Conservation (phyloP, 2,329 filamentous ascomycete genomes). For the Zymoseptoria passerinii region DNA sequence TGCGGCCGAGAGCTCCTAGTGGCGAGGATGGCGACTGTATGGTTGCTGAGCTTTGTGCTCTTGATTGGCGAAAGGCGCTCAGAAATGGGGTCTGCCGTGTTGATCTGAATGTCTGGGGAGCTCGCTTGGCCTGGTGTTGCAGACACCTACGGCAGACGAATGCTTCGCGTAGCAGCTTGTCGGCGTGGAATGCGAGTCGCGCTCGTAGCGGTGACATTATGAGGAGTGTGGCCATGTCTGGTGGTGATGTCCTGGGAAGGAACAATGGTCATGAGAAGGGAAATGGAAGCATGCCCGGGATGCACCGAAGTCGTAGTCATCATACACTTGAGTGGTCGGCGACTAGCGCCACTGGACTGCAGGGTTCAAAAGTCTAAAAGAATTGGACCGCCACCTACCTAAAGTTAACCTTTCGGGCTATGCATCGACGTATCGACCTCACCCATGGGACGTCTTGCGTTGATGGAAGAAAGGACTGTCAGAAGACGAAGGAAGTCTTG, state of each 20-base stretch:
- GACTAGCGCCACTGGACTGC: background rate
- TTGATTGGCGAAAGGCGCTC: constrained; percentile 24
- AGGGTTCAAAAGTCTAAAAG: background rate
- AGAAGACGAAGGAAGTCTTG: background rate
- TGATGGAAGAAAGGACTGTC: background rate
- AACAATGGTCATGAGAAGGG: background rate
- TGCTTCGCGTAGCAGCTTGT: constrained; percentile 14
- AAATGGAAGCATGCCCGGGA: no score
- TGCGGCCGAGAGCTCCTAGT: constrained; percentile 26
- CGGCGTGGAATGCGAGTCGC: constrained; percentile 14
- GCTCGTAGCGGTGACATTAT: constrained; percentile 17
- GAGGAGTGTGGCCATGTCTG: constrained; percentile 15
- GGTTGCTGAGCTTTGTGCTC: constrained; percentile 17
- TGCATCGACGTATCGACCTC: background rate
- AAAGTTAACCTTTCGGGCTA: background rate
- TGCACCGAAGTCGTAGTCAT: background rate
- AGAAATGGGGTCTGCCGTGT: constrained; percentile 29
- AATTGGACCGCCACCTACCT: background rate
- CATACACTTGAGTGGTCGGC: background rate
- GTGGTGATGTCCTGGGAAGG: background rate
- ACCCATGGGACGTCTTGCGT: background rate
- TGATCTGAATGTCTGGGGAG: constrained; percentile 16
- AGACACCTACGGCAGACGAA: constrained; percentile 29
- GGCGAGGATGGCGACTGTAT: constrained; percentile 21
- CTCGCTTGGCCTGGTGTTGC: constrained; percentile 19